Evolutionary conservation across 768 basidiomycete species (phyloP).

Genomic region (Boletus sp.): DNA sequence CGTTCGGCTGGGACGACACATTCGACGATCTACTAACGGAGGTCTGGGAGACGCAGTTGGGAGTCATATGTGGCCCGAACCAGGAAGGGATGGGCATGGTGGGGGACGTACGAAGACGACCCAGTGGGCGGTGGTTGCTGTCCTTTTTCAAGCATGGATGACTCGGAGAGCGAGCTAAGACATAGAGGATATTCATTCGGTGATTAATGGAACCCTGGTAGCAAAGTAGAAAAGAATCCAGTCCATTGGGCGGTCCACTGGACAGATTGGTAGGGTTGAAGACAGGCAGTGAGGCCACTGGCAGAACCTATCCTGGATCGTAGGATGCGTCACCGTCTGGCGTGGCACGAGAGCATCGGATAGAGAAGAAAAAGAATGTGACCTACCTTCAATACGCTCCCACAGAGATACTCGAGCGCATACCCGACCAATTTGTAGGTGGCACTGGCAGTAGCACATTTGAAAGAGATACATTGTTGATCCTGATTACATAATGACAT

Average conservation of each 20-base stretch:
- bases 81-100: not conserved
- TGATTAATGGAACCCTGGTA: conserved; percentile 79
- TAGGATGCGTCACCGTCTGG: no score
- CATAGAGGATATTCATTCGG: conserved; percentile 88
- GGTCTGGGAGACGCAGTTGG: conserved; percentile 69
- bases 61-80: not conserved
- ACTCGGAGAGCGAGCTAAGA: conserved; percentile 83
- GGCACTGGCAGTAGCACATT: no score
- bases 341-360: not conserved
- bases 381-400: conserved; percentile 79
- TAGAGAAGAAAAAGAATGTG: not conserved
- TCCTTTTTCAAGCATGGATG: conserved; percentile 66
- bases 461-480: no score
- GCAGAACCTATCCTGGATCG: not conserved
- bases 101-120: conserved; percentile 21
- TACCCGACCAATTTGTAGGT: conserved; percentile 68
- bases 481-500: no score
- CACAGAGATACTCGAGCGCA: conserved; percentile 80
- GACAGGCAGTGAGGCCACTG: not conserved
- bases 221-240: not conserved
- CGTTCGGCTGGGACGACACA: conserved; percentile 85
- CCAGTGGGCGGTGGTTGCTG: conserved; percentile 36
- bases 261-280: no score
- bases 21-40: conserved; percentile 73
- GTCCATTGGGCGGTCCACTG: not conserved